A percentile compares a stretch with the other conserved stretches of the same genome.
phyloP scores from a whole-genome alignment of 2,329 filamentous ascomycete genomes.

The Cordyceps fumosorosea region DNA sequence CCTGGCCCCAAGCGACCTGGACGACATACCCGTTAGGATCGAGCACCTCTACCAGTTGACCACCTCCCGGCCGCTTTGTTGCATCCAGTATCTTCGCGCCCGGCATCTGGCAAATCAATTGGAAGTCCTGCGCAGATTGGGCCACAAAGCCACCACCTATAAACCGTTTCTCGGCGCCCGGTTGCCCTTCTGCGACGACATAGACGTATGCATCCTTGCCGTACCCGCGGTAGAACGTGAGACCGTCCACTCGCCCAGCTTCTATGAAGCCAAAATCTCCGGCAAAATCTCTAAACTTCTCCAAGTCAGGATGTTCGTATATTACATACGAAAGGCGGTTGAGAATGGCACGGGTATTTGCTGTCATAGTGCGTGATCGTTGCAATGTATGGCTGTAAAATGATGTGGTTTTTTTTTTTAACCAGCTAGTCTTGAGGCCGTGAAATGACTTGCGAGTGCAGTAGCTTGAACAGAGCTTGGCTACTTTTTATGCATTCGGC shows the following conservation, averaged over 20 bases:
- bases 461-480: too few species aligned
- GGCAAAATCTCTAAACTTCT: slow-evolving; percentile 20
- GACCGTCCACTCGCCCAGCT: slow-evolving; percentile 19
- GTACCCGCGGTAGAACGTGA: slow-evolving; percentile 44
- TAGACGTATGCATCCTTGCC: slow-evolving; percentile 44
- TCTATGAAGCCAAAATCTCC: slow-evolving; percentile 24
- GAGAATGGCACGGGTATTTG: not conserved
- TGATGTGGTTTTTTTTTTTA: too few species aligned
- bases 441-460: too few species aligned
- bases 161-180: slow-evolving; percentile 18
- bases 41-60: not conserved
- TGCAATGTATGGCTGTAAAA: too few species aligned
- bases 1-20: not conserved
- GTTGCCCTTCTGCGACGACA: slow-evolving; percentile 26
- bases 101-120: not conserved
- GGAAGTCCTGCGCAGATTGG: slow-evolving; percentile 10
- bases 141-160: slow-evolving; percentile 24
- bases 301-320: slow-evolving; percentile 22
- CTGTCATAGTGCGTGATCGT: not conserved
- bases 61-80: not conserved
- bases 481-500: too few species aligned
- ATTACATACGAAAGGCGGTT: slow-evolving; percentile 12
- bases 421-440: too few species aligned
- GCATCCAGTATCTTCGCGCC: not conserved
- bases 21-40: slow-evolving; percentile 1